Evolutionary conservation across 192 early-diverging fungal genomes (phyloP).

Genomic region (Podila epicladia): DNA sequence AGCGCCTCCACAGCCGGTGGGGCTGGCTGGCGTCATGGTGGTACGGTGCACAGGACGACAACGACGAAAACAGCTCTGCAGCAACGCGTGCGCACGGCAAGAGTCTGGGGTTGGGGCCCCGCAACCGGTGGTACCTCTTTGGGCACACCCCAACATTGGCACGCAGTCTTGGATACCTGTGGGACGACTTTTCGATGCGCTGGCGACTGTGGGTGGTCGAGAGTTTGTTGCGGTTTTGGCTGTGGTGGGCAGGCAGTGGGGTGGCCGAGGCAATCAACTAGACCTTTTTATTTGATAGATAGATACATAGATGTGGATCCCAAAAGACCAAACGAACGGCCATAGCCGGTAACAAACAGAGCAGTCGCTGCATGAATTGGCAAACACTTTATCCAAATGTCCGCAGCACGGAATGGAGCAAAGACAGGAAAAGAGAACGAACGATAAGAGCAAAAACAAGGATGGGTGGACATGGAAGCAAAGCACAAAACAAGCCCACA

Average conservation of each 20-base stretch:
- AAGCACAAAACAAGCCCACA: too few relatives aligned
- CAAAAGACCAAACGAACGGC: too few relatives aligned
- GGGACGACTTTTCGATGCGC: slow-evolving; percentile 45
- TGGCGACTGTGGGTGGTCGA: slow-evolving; percentile 49
- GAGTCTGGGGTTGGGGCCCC: slow-evolving; percentile 37
- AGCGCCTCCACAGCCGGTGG: slow-evolving; percentile 28
- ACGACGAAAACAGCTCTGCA: slow-evolving; percentile 33
- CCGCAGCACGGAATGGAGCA: too few relatives aligned
- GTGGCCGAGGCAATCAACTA: slow-evolving; percentile 34
- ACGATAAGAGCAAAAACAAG: too few relatives aligned
- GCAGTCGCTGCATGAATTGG: too few relatives aligned
- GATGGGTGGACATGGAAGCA: too few relatives aligned
- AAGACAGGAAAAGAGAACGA: too few relatives aligned
- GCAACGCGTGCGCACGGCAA: slow-evolving; percentile 41
- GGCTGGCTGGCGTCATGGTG: slow-evolving; percentile 33
- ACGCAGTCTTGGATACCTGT: slow-evolving; percentile 42
- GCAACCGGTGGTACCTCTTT: slow-evolving; percentile 55
- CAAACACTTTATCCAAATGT: too few relatives aligned
- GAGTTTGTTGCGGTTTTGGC: slow-evolving; percentile 30
- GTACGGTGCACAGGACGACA: slow-evolving; percentile 26
- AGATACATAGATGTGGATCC: too few relatives aligned
- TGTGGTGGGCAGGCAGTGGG: slow-evolving; percentile 55
- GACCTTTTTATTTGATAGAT: neutral
- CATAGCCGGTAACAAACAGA: too few relatives aligned
- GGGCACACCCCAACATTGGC: slow-evolving; percentile 50